phyloP scores from a whole-genome alignment of 768 basidiomycete genomes.

The Vararia minispora region DNA sequence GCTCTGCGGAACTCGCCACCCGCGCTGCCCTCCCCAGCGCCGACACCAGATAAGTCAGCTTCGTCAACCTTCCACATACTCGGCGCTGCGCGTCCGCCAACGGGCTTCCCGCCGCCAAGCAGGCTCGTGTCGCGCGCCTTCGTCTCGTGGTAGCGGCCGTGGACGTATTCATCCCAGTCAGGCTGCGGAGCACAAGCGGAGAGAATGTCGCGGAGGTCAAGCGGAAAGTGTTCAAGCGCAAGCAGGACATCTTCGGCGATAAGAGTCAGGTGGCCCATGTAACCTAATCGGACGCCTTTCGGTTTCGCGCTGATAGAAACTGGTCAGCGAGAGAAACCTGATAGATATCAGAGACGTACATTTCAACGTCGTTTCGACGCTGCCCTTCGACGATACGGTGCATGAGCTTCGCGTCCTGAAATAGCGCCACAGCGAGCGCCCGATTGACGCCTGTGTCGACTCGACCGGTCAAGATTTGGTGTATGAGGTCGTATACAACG shows the following conservation, averaged over 20 bases:
- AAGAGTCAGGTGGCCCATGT: constrained; percentile 94
- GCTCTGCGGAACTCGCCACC: constrained; percentile 52
- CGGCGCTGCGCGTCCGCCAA: constrained; percentile 19
- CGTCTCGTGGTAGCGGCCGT: constrained; percentile 75
- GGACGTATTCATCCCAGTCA: constrained; percentile 87
- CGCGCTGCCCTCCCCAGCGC: constrained; percentile 10
- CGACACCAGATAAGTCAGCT: constrained; percentile 18
- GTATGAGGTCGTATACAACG: constrained; percentile 90
- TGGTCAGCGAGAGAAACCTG: constrained; percentile 3
- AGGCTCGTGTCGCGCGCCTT: constrained; percentile 70
- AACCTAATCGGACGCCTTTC: constrained; percentile 75
- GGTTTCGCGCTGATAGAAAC: constrained; percentile 42
- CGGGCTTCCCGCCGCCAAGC: constrained; percentile 81
- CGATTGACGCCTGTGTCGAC: constrained; percentile 77
- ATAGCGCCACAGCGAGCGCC: constrained; percentile 72
- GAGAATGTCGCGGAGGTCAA: constrained; percentile 58
- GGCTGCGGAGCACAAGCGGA: constrained; percentile 60
- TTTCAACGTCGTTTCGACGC: constrained; percentile 62
- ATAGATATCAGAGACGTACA: constrained; percentile 30
- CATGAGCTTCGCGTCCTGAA: constrained; percentile 78
- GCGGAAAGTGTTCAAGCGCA: constrained; percentile 80
- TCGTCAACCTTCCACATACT: constrained; percentile 64
- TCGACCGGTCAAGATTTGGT: constrained; percentile 87
- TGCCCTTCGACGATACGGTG: constrained; percentile 84
- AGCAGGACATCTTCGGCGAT: constrained; percentile 92